Evolutionary conservation across 441 rosid species (phyloP), one percentile per base, ranked within the genome.

Genomic region (Pelargonium australe): DNA sequence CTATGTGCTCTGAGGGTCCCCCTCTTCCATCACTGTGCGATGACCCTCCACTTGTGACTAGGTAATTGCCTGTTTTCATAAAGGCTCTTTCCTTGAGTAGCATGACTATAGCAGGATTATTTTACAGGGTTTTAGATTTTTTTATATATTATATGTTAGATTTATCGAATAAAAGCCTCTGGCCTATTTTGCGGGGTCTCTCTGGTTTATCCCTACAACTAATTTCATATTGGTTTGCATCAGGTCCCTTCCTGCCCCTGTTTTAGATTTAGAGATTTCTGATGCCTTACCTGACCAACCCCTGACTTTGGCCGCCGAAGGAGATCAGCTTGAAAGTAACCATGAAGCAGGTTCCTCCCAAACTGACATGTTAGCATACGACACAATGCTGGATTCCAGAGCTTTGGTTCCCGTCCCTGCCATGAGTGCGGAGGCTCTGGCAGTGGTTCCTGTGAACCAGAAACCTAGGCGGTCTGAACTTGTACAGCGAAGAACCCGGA

Each of bases 401-500:
- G 31, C 31, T 1, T 25, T 88, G 77, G 79, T 87, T 73, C 75
- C 85, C 40, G 67, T 84, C 41, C 84, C 90, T 23, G 77, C 85
- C 44, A 76, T 81, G 76, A 82, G 76, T 47, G 68, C 71, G 51
- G 89, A 78, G 68, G 86, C 95, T 7, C 80, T 91, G 37, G 74
- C 85, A 57, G 75, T 87, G 75, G 80, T 85, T 68, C 97, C 96
- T 9, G 81, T 79, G 64, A 80, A 82, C 62, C 81, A 71, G 72
- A 87, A 85, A 80, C 73, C 82, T 53, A 90, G 85, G 78, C 81
- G 79, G 45, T 80, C 86, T 44, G 95, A 87, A 70, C 80, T 82
- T 68, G 85, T 67, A 44, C 97, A 87, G 80, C 96, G 99, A 70
- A 86, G 99, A 84, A 89, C 86, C 75, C 95, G 98, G 78, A 96